Conservation (phyloP, 805 yeast species). For the Ogataea dorogensis region DNA sequence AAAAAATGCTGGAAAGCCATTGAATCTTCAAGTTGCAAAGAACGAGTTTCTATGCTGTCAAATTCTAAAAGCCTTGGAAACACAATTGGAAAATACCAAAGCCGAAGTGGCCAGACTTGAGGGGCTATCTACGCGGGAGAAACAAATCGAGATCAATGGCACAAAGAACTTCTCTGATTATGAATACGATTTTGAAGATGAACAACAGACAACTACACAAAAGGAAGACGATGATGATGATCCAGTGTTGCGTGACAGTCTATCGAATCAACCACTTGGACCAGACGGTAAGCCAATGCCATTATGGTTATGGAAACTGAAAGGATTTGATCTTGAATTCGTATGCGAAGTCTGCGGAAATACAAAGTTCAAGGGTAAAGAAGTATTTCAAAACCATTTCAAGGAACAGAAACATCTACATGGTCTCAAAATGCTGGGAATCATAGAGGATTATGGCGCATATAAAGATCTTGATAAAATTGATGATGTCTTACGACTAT, state of each 20-base stretch:
- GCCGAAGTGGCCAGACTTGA: slow-evolving; percentile 62
- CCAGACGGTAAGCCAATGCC: slow-evolving; percentile 93
- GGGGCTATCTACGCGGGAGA: slow-evolving; percentile 70
- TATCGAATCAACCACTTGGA: slow-evolving; percentile 71
- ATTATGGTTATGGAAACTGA: slow-evolving; percentile 85
- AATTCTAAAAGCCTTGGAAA: slow-evolving; percentile 38
- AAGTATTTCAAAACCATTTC: slow-evolving; percentile 73
- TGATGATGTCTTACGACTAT: slow-evolving; percentile 62
- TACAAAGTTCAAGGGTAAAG: slow-evolving; percentile 66
- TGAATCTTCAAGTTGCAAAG: slow-evolving; percentile 5
- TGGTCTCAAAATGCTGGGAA: slow-evolving; percentile 75
- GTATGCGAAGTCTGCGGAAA: slow-evolving; percentile 88
- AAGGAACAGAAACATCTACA: slow-evolving; percentile 63
- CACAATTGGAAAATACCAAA: slow-evolving; percentile 49
- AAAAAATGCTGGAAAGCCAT: slow-evolving; percentile 39
- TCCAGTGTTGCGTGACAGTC: slow-evolving; percentile 37
- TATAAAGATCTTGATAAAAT: slow-evolving; percentile 68
- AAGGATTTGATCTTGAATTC: slow-evolving; percentile 74
- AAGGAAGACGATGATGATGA: slow-evolving; percentile 27
- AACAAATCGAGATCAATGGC: slow-evolving; percentile 52
- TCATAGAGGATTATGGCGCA: slow-evolving; percentile 43
- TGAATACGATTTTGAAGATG: slow-evolving; percentile 30
- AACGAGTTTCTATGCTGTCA: slow-evolving; percentile 40
- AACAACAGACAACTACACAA: slow-evolving; percentile 16
- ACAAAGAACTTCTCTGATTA: slow-evolving; percentile 30